Evolutionary conservation across 768 basidiomycete species (phyloP).

Genomic region (Austroboletus eburneus): DNA sequence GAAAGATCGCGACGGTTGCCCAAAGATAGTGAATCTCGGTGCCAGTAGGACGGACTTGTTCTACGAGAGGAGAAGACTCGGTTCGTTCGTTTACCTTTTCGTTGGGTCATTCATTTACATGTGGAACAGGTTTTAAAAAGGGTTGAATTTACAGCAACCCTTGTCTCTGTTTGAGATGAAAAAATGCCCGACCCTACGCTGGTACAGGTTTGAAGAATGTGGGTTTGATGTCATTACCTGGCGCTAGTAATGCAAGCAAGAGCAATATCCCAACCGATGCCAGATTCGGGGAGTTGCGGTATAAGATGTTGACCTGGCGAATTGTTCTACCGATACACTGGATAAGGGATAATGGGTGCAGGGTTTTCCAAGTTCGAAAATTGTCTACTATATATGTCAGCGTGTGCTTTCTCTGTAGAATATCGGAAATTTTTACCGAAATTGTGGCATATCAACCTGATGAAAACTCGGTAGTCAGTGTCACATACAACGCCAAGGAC

Average conservation of each 20-base stretch:
- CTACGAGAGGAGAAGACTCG: conserved; percentile 84
- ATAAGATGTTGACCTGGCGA: conserved; percentile 3
- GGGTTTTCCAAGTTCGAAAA: conserved; percentile 59
- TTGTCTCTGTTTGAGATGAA: background rate
- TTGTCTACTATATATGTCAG: conserved; percentile 33
- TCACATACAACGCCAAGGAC: background rate
- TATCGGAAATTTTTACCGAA: conserved; percentile 48
- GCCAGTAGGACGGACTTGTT: conserved; percentile 90
- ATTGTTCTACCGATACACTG: conserved; percentile 47
- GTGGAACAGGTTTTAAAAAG: conserved; percentile 31
- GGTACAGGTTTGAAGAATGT: background rate
- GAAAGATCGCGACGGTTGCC: conserved; percentile 97
- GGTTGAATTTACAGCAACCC: conserved; percentile 15
- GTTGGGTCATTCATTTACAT: background rate
- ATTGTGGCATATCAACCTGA: conserved; percentile 69
- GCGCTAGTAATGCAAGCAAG: conserved; percentile 4
- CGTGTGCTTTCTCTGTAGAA: background rate
- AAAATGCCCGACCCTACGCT: background rate
- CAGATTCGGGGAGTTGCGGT: background rate
- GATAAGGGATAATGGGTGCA: conserved; percentile 58
- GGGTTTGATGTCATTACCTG: background rate
- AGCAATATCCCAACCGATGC: background rate
- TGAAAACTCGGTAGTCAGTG: conserved; percentile 8
- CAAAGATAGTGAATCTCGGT: conserved; percentile 96
- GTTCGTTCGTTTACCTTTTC: conserved; percentile 35